A percentile compares a stretch with the other conserved stretches of the same genome.
These are phyloP conservation scores for Aspergillus pseudoglaucus DNA, from an alignment of 2,329 filamentous ascomycete genomes.

Conservation along the genomic window DNA sequence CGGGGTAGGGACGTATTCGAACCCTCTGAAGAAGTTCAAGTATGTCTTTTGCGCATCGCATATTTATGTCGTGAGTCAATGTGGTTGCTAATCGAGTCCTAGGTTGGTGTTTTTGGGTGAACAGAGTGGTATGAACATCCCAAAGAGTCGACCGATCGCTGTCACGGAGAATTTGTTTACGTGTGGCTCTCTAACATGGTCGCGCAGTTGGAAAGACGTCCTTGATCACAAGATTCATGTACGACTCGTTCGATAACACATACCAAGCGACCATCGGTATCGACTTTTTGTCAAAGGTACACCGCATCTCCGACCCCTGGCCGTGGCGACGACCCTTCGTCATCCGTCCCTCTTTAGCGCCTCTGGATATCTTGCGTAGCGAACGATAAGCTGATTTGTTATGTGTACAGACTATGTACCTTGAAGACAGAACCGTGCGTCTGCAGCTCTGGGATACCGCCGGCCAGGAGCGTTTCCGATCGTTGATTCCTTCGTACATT, in stretches of 20 bases:
- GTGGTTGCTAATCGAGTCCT: constrained; percentile 22
- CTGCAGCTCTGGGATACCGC: constrained; percentile 98
- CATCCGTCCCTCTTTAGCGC: not conserved
- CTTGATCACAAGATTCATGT: constrained; percentile 98
- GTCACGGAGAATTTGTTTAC: not conserved
- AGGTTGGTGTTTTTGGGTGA: constrained; percentile 97
- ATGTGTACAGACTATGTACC: constrained; percentile 79
- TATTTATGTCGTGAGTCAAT: not conserved
- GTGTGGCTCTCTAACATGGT: constrained; percentile 12
- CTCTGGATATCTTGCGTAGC: not conserved
- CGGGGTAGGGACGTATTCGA: constrained; percentile 82
- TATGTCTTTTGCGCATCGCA: constrained; percentile 37
- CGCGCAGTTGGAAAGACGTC: constrained; percentile 90
- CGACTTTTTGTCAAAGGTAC: constrained; percentile 95
- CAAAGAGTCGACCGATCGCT: not conserved
- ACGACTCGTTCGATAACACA: constrained; percentile 99
- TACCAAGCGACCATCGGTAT: constrained; percentile 99
- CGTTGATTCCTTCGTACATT: constrained; percentile 95
- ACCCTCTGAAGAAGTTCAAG: constrained; percentile 99
- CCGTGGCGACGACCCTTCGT: not conserved
- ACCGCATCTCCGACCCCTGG: constrained; percentile 8
- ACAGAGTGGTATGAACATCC: constrained; percentile 72
- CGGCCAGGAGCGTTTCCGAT: constrained; percentile 94
- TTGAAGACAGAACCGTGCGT: constrained; percentile 95
- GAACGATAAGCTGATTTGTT: constrained; percentile 8